phyloP scores from a whole-genome alignment of 2,329 filamentous ascomycete genomes.

The Trichoderma afroharzianum region DNA sequence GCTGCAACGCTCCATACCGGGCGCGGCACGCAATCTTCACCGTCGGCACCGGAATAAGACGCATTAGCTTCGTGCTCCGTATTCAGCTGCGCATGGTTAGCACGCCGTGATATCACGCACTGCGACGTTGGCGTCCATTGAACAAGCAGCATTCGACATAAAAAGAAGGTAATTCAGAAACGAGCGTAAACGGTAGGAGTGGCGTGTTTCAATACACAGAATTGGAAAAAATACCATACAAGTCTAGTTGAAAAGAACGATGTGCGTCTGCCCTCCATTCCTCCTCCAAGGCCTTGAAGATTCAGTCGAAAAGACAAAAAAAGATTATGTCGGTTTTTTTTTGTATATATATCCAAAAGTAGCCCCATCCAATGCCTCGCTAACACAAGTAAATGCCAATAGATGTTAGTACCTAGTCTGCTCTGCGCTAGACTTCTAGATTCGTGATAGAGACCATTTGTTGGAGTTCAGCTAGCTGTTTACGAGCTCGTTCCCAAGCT shows the following conservation, averaged over 20 bases:
- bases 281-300: neutral
- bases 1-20: neutral
- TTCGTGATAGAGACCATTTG: neutral
- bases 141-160: neutral
- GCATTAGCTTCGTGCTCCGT: neutral
- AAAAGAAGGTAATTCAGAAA: neutral
- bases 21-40: neutral
- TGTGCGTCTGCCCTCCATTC: neutral
- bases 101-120: neutral
- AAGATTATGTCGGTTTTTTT: neutral
- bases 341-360: neutral
- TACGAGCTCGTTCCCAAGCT: constrained; percentile 59
- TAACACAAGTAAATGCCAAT: neutral
- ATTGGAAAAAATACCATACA: neutral
- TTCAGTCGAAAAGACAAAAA: neutral
- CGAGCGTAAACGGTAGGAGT: neutral
- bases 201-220: neutral
- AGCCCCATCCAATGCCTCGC: neutral
- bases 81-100: neutral
- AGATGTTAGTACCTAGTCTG: neutral
- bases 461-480: neutral
- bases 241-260: neutral
- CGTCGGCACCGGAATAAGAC: neutral
- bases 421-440: neutral
- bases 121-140: neutral